phyloP scores from a whole-genome alignment of 352 stramenopile species.

The Phytophthora nicotianae region DNA sequence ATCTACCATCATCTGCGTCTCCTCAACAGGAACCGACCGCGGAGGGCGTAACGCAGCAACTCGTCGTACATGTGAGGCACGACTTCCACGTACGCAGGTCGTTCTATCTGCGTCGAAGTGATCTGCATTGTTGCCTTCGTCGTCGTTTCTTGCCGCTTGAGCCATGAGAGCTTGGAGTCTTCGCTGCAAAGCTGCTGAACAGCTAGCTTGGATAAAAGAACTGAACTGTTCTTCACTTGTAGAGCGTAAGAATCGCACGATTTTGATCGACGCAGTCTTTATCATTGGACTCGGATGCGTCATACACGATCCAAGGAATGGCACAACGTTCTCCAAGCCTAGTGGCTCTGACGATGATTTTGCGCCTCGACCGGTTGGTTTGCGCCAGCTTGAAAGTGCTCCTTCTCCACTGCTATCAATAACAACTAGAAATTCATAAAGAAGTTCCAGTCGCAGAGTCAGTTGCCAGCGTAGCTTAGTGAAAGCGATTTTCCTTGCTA shows the following conservation, averaged over 20 bases:
- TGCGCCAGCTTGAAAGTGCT: slow-evolving; percentile 12
- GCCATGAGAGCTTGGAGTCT: slow-evolving; percentile 56
- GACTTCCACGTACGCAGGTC: slow-evolving; percentile 70
- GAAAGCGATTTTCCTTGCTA: slow-evolving; percentile 49
- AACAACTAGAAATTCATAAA: slow-evolving; percentile 54
- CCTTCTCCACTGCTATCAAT: slow-evolving; percentile 22
- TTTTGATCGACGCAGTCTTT: slow-evolving; percentile 41
- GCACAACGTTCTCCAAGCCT: slow-evolving; percentile 70
- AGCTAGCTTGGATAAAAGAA: slow-evolving; percentile 60
- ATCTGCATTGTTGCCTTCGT: slow-evolving; percentile 52
- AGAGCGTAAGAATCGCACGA: slow-evolving; percentile 51
- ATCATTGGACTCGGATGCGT: slow-evolving; percentile 61
- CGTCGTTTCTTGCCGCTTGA: slow-evolving; percentile 34
- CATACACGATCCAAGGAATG: slow-evolving; percentile 70
- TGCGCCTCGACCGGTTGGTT: slow-evolving; percentile 3
- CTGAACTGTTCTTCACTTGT: slow-evolving; percentile 41
- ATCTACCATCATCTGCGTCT: slow-evolving; percentile 61
- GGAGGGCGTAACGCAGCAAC: slow-evolving; percentile 71
- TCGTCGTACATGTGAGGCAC: slow-evolving; percentile 72
- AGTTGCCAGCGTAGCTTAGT: slow-evolving; percentile 71
- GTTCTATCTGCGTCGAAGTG: slow-evolving; percentile 59
- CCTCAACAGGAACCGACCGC: slow-evolving; percentile 68
- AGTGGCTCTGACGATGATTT: slow-evolving; percentile 45
- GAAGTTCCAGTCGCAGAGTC: slow-evolving; percentile 59
- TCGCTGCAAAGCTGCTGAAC: slow-evolving; percentile 61